A percentile compares a stretch with the other conserved stretches of the same genome.
phyloP scores from a whole-genome alignment of 192 early-diverging fungal genomes.

The Umbelopsis vinacea region DNA sequence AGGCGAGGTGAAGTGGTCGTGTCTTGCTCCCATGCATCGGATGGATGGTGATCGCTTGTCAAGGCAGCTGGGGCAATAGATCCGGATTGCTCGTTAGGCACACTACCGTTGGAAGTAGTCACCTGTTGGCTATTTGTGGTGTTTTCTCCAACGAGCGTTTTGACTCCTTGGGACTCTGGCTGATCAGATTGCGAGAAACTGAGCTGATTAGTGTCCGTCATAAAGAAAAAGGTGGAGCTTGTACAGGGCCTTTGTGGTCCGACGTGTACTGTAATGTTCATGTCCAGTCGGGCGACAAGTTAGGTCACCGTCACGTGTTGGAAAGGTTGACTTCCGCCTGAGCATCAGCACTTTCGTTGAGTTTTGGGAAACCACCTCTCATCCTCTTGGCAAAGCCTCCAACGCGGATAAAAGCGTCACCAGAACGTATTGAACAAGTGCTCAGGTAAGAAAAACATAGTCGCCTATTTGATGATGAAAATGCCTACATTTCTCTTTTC shows the following conservation, averaged over 20 bases:
- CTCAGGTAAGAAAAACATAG: too few species aligned
- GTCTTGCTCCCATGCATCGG: slow-evolving; percentile 34
- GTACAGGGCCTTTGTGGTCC: slow-evolving; percentile 34
- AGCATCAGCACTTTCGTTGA: too few species aligned
- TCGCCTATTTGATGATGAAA: too few species aligned
- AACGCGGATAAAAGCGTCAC: too few species aligned
- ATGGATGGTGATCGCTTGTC: slow-evolving; percentile 4
- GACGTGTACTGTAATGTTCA: slow-evolving; percentile 61
- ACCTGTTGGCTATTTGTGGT: neutral
- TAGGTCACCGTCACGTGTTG: slow-evolving; percentile 25
- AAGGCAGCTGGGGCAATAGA: neutral
- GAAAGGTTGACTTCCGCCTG: too few species aligned
- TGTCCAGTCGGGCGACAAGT: neutral
- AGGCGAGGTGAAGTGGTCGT: slow-evolving; percentile 43
- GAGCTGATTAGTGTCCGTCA: slow-evolving; percentile 36
- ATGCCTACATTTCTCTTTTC: too few species aligned
- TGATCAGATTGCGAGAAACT: slow-evolving; percentile 15
- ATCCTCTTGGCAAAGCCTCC: too few species aligned
- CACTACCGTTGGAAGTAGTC: neutral
- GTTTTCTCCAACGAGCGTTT: neutral
- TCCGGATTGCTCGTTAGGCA: neutral
- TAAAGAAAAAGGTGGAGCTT: slow-evolving; percentile 54
- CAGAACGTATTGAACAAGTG: too few species aligned
- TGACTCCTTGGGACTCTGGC: slow-evolving; percentile 42
- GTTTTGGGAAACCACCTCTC: too few species aligned